Evolutionary conservation across 306 rosid species (phyloP), one percentile per base, ranked within the genome.

Genomic region (Abrus precatorius): DNA sequence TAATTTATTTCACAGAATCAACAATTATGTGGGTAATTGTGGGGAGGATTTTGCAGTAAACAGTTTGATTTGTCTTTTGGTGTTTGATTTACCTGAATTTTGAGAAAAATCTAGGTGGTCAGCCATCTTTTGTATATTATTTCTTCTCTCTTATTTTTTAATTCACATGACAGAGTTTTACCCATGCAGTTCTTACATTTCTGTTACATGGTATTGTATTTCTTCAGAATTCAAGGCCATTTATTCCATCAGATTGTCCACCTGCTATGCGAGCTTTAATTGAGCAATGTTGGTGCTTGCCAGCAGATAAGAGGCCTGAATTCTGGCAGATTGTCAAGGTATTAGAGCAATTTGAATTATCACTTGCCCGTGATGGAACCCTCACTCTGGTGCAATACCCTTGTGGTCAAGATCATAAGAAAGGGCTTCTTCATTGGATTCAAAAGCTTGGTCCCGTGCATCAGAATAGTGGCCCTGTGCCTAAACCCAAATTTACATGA

Each of bases 281-380:
- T 7, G 95, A 93, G 87, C 98, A 92, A 72, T 93, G 99, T 62
- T 96, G 98, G 99, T 86, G 91, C 8, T 71, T 74, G 77, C 97
- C 90, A 50, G 89, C 97, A 2, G 94, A 90, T 0, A 93, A 92
- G 86, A 86, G 99, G 85, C 97, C 97, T 0, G 97, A 96, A 69
- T 96, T 93, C 78, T 92, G 97, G 94, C 97, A 93, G 83, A 55
- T 96, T 65, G 99, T 93, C 29, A 96, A 89, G 89, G 92, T 91
- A 38, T 81, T 96, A n/a, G 97, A 93, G 86, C 89, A 91, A 77
- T 90, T 96, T 54, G 81, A 96, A 74, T 64, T 91, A 48, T 96
- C 98, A 2, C 80, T 96, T 80, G 89, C 88, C 27, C 85, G 56
- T 11, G 90, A 96, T 40, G 97, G 97, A 79, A 89, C 93, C 1